Evolutionary conservation across 768 basidiomycete species (phyloP), one percentile per base, ranked within the genome.

Genomic region (Floccularia luteovirens): DNA sequence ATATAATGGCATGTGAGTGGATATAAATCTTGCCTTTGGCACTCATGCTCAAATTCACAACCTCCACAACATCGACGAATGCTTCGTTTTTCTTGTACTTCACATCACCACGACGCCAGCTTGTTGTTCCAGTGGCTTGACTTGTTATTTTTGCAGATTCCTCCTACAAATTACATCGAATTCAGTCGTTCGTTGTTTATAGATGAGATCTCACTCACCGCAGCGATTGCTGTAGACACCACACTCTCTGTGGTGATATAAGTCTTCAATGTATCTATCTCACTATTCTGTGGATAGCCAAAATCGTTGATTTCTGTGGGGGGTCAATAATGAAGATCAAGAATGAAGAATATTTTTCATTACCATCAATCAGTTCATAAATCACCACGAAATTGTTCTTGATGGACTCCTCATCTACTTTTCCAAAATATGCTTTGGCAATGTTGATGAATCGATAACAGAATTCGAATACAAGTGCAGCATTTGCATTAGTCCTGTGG

Each of bases 31-130:
- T 44, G 86, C 92, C 93, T 67, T 94, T 97, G 2, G 92, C 87
- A 57, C 90, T 94, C 93, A 98, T 96, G 51, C 90, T 83, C 40
- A 98, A 59, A 54, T 99, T 98, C 45, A 99, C 89, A 2, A 76
- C 89, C 66, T 99, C 96, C 31, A 99, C 88, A 6, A 99, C 96
- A 56, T 99, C 96, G n/a, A 99, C 94, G 50, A 98, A 99, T 0
- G 96, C 96, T 55, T 99, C 96, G 49, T 99, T 99, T 74, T 98
- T 99, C 70, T 96, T 87, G 63, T 99, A 98, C 60, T 93, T 94
- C 53, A 98, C 93, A 55, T 97, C 96, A 12, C 79, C 83, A 42
- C 93, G 72, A 30, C 96, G 69, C 96, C 96, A 99, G 58, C 85
- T 94, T 23, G 88, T 97, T 21, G 89, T 84, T 1, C 96, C 96